phyloP scores from a whole-genome alignment of 257 asterid genomes.

The Plantago elongata region DNA sequence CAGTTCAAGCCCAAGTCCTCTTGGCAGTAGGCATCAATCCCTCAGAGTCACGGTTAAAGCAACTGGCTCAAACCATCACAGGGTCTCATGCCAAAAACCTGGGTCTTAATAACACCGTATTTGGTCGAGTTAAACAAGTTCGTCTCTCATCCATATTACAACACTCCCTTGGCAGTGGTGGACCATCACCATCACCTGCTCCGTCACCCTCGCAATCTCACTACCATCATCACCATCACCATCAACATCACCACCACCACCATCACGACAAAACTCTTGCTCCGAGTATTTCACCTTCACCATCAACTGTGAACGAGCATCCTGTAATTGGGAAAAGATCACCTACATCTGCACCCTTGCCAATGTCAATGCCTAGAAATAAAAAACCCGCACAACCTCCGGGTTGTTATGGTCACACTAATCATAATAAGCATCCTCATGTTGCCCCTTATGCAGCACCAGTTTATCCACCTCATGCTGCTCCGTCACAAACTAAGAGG shows the following conservation, averaged over 20 bases:
- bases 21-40: conserved; percentile 74
- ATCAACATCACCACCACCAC: conserved; percentile 46
- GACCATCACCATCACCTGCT: conserved; percentile 44
- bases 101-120: conserved; percentile 87
- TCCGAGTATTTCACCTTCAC: conserved; percentile 71
- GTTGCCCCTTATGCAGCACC: conserved; percentile 52
- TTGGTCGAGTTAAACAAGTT: conserved; percentile 93
- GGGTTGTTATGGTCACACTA: conserved; percentile 42
- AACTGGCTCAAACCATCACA: conserved; percentile 78
- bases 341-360: conserved; percentile 36
- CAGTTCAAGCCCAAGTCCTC: conserved; percentile 65
- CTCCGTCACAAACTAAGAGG: conserved; percentile 45
- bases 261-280: conserved; percentile 33
- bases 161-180: conserved; percentile 49
- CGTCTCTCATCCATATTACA: conserved; percentile 71
- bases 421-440: conserved; percentile 34
- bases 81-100: conserved; percentile 73
- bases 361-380: conserved; percentile 37
- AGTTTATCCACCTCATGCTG: conserved; percentile 41
- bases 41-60: conserved; percentile 69
- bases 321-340: conserved; percentile 28
- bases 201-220: conserved; percentile 47
- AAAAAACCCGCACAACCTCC: conserved; percentile 50
- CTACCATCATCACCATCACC: conserved; percentile 39
- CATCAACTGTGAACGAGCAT: conserved; percentile 31